These are phyloP conservation scores for Lachancea thermotolerans DNA, from an alignment of 805 yeast species.

Conservation along the genomic window DNA sequence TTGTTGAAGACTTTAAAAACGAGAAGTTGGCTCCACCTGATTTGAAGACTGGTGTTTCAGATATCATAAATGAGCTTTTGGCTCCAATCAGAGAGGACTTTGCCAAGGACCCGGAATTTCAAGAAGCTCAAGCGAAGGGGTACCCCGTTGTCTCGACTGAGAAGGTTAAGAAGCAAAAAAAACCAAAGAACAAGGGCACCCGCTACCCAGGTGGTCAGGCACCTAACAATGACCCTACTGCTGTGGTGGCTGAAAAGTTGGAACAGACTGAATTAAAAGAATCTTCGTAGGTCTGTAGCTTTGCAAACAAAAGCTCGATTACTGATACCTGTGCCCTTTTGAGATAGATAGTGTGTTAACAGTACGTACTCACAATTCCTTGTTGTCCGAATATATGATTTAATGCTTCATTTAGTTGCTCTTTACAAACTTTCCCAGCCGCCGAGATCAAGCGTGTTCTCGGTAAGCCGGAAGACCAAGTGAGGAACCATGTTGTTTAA, in stretches of 20 bases:
- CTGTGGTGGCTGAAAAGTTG: constrained; percentile 24
- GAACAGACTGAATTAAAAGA: constrained; percentile 15
- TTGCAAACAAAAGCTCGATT: background rate
- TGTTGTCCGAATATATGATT: background rate
- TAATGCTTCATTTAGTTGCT: background rate
- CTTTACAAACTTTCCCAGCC: constrained; percentile 72
- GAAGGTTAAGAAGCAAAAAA: constrained; percentile 61
- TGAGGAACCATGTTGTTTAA: constrained; percentile 73
- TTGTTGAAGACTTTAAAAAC: constrained; percentile 64
- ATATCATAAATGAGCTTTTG: constrained; percentile 69
- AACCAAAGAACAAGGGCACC: constrained; percentile 83
- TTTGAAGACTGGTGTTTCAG: constrained; percentile 86
- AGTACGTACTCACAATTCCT: background rate
- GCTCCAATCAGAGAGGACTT: constrained; percentile 78
- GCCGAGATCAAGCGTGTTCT: constrained; percentile 75
- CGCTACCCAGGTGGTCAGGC: constrained; percentile 67
- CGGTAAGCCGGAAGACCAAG: constrained; percentile 70
- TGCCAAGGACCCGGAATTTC: constrained; percentile 58
- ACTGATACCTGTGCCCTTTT: too few relatives aligned
- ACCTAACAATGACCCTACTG: constrained; percentile 12
- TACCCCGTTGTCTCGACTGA: constrained; percentile 69
- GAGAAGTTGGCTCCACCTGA: constrained; percentile 87
- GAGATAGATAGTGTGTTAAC: too few relatives aligned
- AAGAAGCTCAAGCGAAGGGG: constrained; percentile 67
- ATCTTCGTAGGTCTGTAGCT: background rate